Evolutionary conservation across 176 grass and related monocot genomes (phyloP), one percentile per base, ranked within the genome.

Genomic region (Hyparrhenia diplandra): DNA sequence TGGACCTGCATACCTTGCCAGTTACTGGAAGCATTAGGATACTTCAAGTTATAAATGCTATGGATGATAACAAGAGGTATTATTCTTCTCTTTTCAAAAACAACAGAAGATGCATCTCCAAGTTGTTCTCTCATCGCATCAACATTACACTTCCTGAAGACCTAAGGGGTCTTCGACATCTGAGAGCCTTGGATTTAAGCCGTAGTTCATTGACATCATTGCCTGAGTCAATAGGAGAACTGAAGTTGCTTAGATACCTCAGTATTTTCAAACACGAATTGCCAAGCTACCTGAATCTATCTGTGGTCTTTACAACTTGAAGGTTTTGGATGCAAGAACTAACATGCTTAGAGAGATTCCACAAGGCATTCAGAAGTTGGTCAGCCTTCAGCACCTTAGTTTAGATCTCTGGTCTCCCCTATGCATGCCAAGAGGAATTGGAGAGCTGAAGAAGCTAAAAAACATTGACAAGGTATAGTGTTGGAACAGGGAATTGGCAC

Each of bases 161-260:
- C 21, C 52, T 64, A 83, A 80, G 20, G 11, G 45, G 77, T 24
- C 45, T 88, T 3, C 47, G 41, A 36, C 82, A 84, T 31, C 27
- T 92, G n/a, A 62, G 87, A 71, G 73, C 81, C 5, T 73, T 92
- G 21, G 75, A 87, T 81, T 92, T 92, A 57, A 84, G 61, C 18
- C 12, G 34, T 31, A 69, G 30, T 39, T 4, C 24, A 64, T 77
- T 92, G 63, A 23, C 11, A 62, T n/a, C 25, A 23, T 75, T 92
- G 40, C 87, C 86, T 24, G 63, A 84, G 31, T 83, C 87, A 80
- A 77, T 92, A 45, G 87, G 74, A 34, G 55, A 81, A 58, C 72
- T 86, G 13, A 92, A 89, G 62, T 55, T 83, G 5, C 34, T 92
- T 18, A 46, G 83, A 11, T 92, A 92, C 28, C 86, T 92, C 31